Conservation (phyloP, 2,329 filamentous ascomycete genomes). For the Clonostachys rosea region DNA sequence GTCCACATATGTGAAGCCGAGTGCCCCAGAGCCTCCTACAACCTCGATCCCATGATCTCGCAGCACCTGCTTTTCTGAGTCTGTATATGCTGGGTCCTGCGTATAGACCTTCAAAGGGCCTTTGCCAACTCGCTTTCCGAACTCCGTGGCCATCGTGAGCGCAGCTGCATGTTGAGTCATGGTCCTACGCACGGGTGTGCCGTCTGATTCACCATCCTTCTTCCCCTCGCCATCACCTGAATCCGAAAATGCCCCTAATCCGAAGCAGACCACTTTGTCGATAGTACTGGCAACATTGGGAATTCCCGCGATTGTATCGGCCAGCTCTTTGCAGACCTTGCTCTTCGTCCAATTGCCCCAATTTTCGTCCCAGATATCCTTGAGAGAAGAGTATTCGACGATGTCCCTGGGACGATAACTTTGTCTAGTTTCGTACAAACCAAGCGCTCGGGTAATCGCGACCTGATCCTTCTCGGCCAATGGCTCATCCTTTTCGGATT, state of each 20-base stretch:
- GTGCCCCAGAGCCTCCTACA: slow-evolving; percentile 4
- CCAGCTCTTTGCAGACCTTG: neutral
- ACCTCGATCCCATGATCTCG: slow-evolving; percentile 3
- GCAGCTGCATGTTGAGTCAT: neutral
- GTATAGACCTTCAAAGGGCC: slow-evolving; percentile 1
- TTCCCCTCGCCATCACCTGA: neutral
- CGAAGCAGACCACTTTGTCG: slow-evolving; percentile 1
- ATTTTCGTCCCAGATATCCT: neutral
- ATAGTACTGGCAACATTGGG: neutral
- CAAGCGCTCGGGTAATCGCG: no score
- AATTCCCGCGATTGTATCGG: neutral
- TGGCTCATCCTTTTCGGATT: no score
- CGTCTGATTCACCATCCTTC: neutral
- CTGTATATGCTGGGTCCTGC: slow-evolving; percentile 7
- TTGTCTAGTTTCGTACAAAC: no score
- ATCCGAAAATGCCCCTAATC: neutral
- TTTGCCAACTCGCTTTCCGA: neutral
- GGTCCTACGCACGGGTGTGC: neutral
- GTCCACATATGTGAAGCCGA: slow-evolving; percentile 9
- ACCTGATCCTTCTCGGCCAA: no score
- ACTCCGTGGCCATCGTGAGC: neutral
- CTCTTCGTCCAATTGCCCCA: neutral
- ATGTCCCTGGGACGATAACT: no score
- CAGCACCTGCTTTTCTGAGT: slow-evolving; percentile 2
- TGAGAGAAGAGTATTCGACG: neutral